Percentiles rank a stretch among this genome's conserved stretches.
Conservation (phyloP, 805 yeast genomes). For the Lipomyces starkeyi region DNA sequence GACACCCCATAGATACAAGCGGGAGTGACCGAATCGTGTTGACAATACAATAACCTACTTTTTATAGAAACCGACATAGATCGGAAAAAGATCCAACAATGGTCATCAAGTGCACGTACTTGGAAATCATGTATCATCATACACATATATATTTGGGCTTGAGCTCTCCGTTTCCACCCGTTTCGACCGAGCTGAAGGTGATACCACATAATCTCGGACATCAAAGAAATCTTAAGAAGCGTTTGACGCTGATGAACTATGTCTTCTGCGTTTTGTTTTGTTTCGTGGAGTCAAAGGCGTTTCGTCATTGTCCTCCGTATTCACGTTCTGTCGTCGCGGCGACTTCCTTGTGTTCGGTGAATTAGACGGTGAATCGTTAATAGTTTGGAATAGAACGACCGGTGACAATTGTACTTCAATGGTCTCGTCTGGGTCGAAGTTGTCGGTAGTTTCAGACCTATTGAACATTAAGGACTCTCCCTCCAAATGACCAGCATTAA, state of each 20-base stretch:
- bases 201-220: background rate
- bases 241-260: constrained; percentile 47
- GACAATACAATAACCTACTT: background rate
- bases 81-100: background rate
- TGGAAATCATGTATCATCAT: background rate
- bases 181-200: background rate
- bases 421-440: constrained; percentile 17
- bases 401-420: constrained; percentile 18
- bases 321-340: background rate
- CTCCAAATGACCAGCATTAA: background rate
- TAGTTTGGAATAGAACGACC: constrained; percentile 35
- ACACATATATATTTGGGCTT: background rate
- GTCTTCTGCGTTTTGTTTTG: constrained; percentile 42
- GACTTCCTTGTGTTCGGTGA: background rate
- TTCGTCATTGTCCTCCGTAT: background rate
- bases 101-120: background rate
- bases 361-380: constrained; percentile 26
- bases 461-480: background rate
- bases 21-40: background rate
- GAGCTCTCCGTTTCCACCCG: background rate
- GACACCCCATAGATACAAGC: background rate
- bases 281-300: background rate
- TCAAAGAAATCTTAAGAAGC: constrained; percentile 37
- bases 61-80: background rate
- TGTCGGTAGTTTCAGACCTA: background rate